Evolutionary conservation across 2,329 filamentous ascomycete species (phyloP), one percentile per base, ranked within the genome.

Genomic region (Trichoderma hamatum): DNA sequence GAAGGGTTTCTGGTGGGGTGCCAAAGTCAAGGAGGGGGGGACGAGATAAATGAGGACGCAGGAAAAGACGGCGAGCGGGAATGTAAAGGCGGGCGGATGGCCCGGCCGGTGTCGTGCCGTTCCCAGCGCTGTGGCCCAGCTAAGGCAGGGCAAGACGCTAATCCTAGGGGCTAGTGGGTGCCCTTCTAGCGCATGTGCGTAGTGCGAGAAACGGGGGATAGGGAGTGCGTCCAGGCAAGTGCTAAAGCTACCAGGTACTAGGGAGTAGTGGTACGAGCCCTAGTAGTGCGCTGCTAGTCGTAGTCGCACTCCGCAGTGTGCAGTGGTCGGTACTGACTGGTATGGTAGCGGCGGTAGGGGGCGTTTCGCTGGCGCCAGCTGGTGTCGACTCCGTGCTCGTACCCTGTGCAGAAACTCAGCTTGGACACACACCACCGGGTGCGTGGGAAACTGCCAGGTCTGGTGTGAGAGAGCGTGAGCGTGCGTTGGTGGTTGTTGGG

Each of bases 21-120:
- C 67, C 64, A 62, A 68, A 68, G 51, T 51, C 43, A 66, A 66
- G 61, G 67, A 66, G 67, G 69, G 69, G 69, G 69, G 54, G 58
- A 52, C 49, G 59, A 64, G 64, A 51, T 63, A 52, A 59, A 70
- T 58, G 69, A 68, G 65, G 59, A 70, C 67, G 68, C 43, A 67
- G 39, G 55, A 69, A 68, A 59, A 62, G 69, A 68, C 70, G 61
- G 70, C 66, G 68, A 71, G 72, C 76, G 77, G 78, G 78, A 79
- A 78, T 77, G 78, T 74, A 77, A 76, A 75, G 75, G 72, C 72
- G 76, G 78, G 74, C 76, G 77, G 78, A 76, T 78, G 75, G 78
- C 71, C 77, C 76, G 76, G 77, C 77, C 76, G 76, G 77, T 77
- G 77, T 79, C 77, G 78, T 76, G 78, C 76, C 78, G 77, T 75